Conservation (phyloP, 305 asterid genomes). For the Fraxinus paxiana region DNA sequence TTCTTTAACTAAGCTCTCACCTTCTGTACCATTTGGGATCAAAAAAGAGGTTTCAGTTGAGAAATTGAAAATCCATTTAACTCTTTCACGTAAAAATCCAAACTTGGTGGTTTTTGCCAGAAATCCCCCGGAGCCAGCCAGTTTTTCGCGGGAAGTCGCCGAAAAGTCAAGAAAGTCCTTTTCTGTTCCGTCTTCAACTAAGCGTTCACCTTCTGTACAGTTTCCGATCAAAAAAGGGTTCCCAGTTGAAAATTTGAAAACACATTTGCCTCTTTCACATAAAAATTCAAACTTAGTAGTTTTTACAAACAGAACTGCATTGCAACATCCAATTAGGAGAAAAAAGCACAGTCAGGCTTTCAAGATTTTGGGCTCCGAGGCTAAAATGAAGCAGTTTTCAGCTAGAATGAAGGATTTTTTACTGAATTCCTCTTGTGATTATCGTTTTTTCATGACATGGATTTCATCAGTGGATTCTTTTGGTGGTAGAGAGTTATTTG, state of each 20-base stretch:
- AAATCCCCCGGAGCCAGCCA: conserved; percentile 28
- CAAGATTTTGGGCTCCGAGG: conserved; percentile 29
- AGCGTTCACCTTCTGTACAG: conserved; percentile 29
- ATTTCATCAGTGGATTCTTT: conserved; percentile 56
- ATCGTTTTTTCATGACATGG: conserved; percentile 88
- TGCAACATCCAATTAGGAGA: conserved; percentile 28
- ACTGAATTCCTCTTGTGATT: conserved; percentile 43
- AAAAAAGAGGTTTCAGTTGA: conserved; percentile 31
- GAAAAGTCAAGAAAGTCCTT: conserved; percentile 41
- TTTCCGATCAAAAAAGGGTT: conserved; percentile 34
- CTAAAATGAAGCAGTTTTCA: conserved; percentile 34
- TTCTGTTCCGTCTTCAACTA: conserved; percentile 30
- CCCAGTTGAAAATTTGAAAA: conserved; percentile 26
- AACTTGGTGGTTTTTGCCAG: conserved; percentile 33
- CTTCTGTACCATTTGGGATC: conserved; percentile 30
- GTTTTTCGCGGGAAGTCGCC: conserved; percentile 36
- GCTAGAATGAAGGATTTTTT: conserved; percentile 54
- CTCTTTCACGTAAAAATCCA: conserved; percentile 36
- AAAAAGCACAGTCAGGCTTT: conserved; percentile 27
- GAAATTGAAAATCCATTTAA: conserved; percentile 34
- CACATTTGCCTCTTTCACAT: conserved; percentile 37
- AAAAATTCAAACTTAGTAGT: conserved; percentile 40
- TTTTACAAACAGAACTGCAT: conserved; percentile 22
- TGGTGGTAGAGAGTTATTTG: conserved; percentile 56
- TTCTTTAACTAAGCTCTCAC: conserved; percentile 27